A percentile compares a stretch with the other conserved stretches of the same genome.
These are phyloP conservation scores for Sugiyamaella chiloensis DNA, from an alignment of 805 yeast genomes.

Conservation along the genomic window DNA sequence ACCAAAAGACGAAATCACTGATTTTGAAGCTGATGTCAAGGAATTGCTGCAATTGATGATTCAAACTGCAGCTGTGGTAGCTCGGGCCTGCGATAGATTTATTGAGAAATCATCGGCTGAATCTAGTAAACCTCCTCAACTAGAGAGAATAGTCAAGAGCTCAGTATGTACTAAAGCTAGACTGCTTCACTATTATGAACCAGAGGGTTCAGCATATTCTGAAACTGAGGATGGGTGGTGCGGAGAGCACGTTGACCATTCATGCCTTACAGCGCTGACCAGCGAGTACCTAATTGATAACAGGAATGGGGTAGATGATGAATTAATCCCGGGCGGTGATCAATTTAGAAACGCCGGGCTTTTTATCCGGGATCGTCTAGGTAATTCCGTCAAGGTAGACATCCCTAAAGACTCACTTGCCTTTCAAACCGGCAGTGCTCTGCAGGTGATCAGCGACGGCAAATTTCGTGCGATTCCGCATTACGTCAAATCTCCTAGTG, in stretches of 20 bases:
- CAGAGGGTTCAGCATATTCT: constrained; percentile 13
- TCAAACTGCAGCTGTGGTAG: constrained; percentile 47
- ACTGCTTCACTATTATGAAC: constrained; percentile 52
- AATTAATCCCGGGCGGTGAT: constrained; percentile 15
- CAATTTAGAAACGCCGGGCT: constrained; percentile 43
- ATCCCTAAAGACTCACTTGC: constrained; percentile 57
- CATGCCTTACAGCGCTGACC: constrained; percentile 57
- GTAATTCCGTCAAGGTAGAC: constrained; percentile 45
- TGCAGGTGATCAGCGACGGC: constrained; percentile 48
- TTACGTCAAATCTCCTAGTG: constrained; percentile 38
- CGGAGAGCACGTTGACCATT: constrained; percentile 60
- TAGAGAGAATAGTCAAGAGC: constrained; percentile 44
- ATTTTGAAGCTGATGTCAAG: constrained; percentile 27
- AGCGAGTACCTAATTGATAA: constrained; percentile 49
- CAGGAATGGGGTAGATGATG: constrained; percentile 6
- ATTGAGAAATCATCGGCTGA: constrained; percentile 33
- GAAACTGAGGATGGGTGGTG: constrained; percentile 48
- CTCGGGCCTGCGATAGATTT: constrained; percentile 52
- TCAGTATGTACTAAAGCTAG: constrained; percentile 59
- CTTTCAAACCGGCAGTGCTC: constrained; percentile 58
- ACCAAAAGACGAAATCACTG: constrained; percentile 23
- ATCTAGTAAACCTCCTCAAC: constrained; percentile 1
- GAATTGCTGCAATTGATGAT: constrained; percentile 44
- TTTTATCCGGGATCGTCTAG: constrained; percentile 47
- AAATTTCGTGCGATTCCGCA: constrained; percentile 58